Percentiles rank a stretch among this genome's conserved stretches.
Evolutionary conservation across 2,329 filamentous ascomycete species (phyloP).

Genomic region (Remersonia thermophila): DNA sequence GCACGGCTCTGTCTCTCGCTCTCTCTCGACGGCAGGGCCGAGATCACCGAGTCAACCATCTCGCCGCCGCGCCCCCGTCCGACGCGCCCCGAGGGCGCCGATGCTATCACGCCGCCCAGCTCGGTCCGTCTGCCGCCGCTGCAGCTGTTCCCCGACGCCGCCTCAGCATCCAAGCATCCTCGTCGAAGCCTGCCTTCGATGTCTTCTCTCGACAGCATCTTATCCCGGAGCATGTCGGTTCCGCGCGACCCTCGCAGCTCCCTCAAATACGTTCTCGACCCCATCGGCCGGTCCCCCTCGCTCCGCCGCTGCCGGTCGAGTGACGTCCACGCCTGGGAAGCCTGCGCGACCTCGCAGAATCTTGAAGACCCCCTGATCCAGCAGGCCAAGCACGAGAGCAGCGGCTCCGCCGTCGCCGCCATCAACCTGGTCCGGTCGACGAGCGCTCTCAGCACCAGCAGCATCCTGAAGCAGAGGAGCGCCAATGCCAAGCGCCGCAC

Average conservation of each 20-base stretch:
- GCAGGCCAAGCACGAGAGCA: slow-evolving; percentile 69
- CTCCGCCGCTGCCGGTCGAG: slow-evolving; percentile 63
- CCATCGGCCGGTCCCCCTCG: slow-evolving; percentile 34
- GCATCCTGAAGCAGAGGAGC: slow-evolving; percentile 40
- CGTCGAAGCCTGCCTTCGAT: slow-evolving; percentile 45
- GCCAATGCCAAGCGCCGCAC: slow-evolving; percentile 50
- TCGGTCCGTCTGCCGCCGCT: slow-evolving; percentile 40
- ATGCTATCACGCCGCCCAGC: slow-evolving; percentile 27
- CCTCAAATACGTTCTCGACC: no score
- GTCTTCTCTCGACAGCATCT: slow-evolving; percentile 34
- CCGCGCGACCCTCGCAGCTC: no score
- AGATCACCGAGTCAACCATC: slow-evolving; percentile 57
- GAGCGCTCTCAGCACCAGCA: slow-evolving; percentile 33
- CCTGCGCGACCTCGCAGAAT: slow-evolving; percentile 70
- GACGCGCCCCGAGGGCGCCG: slow-evolving; percentile 27
- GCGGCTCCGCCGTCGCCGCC: slow-evolving; percentile 66
- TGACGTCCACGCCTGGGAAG: slow-evolving; percentile 83
- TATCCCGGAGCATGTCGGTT: background rate
- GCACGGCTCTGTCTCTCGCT: slow-evolving; percentile 64
- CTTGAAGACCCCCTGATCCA: slow-evolving; percentile 63
- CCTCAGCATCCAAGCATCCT: slow-evolving; percentile 55
- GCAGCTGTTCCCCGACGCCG: slow-evolving; percentile 34
- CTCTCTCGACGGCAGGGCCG: slow-evolving; percentile 82
- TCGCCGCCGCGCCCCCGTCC: slow-evolving; percentile 53
- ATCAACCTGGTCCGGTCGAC: slow-evolving; percentile 70